A percentile compares a stretch with the other conserved stretches of the same genome.
Evolutionary conservation across 805 yeast genomes (phyloP).

Genomic region (Candida hungchunana): DNA sequence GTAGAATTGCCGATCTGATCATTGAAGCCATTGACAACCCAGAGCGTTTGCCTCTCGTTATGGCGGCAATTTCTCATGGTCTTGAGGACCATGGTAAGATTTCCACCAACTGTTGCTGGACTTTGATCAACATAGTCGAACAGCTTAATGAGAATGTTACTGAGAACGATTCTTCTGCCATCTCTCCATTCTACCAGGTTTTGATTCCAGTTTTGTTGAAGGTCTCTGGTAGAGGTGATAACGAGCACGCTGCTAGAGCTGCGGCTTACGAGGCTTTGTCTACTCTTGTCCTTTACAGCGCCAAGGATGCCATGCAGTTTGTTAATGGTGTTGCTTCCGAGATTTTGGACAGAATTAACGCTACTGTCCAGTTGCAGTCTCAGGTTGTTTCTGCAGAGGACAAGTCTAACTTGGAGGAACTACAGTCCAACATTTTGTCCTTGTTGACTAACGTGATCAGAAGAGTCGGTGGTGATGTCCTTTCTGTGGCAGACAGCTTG

Average conservation of each 20-base stretch:
- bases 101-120: slow-evolving; percentile 97
- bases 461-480: slow-evolving; percentile 65
- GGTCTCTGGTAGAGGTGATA: slow-evolving; percentile 69
- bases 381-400: slow-evolving; percentile 67
- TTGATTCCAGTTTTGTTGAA: slow-evolving; percentile 67
- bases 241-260: slow-evolving; percentile 84
- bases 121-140: slow-evolving; percentile 86
- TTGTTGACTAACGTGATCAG: slow-evolving; percentile 35
- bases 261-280: slow-evolving; percentile 96
- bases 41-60: slow-evolving; percentile 61
- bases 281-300: slow-evolving; percentile 70
- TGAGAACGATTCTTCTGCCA: slow-evolving; percentile 44
- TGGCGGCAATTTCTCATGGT: slow-evolving; percentile 75
- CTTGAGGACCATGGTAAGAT: slow-evolving; percentile 89
- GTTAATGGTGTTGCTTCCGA: slow-evolving; percentile 74
- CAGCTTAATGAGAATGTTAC: slow-evolving; percentile 59
- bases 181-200: slow-evolving; percentile 69
- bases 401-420: slow-evolving; percentile 74
- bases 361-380: slow-evolving; percentile 56
- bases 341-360: slow-evolving; percentile 66
- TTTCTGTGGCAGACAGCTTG: slow-evolving; percentile 69
- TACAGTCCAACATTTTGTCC: slow-evolving; percentile 59
- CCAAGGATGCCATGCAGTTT: slow-evolving; percentile 61
- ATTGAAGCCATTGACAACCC: slow-evolving; percentile 69
- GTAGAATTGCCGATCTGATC: slow-evolving; percentile 87